Conservation (phyloP, 2,329 filamentous ascomycete species). For the Lasiodiplodia citricola region DNA sequence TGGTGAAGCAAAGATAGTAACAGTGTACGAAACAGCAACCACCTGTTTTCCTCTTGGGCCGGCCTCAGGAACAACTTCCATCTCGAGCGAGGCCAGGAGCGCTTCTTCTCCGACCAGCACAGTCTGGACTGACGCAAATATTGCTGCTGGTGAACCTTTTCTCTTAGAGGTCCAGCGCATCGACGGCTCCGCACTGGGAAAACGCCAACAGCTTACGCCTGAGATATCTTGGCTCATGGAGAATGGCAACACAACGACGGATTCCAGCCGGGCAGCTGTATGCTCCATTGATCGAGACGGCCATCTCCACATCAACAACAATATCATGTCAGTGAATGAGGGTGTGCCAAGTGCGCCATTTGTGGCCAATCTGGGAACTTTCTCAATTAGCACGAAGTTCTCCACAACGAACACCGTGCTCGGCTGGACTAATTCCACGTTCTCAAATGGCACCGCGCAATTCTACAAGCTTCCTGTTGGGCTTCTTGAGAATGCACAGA, state of each 20-base stretch:
- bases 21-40: conserved; percentile 9
- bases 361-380: conserved; percentile 30
- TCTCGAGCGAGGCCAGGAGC: background rate
- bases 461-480: conserved; percentile 38
- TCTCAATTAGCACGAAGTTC: conserved; percentile 38
- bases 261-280: conserved; percentile 35
- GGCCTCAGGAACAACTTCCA: background rate
- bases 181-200: conserved; percentile 16
- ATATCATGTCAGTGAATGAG: conserved; percentile 32
- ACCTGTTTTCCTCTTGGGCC: background rate
- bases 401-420: conserved; percentile 34
- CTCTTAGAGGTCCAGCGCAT: conserved; percentile 29
- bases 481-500: conserved; percentile 34
- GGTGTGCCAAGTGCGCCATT: conserved; percentile 35
- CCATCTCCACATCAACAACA: conserved; percentile 28
- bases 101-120: conserved; percentile 2
- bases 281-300: conserved; percentile 38
- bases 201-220: background rate
- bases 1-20: background rate
- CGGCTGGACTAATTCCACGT: conserved; percentile 40
- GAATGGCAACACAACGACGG: conserved; percentile 41
- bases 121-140: background rate
- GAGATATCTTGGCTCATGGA: conserved; percentile 34
- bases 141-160: conserved; percentile 11
- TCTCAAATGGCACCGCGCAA: conserved; percentile 37